These are phyloP conservation scores for Globisporangium solare DNA, from an alignment of 352 stramenopile species.

Conservation along the genomic window DNA sequence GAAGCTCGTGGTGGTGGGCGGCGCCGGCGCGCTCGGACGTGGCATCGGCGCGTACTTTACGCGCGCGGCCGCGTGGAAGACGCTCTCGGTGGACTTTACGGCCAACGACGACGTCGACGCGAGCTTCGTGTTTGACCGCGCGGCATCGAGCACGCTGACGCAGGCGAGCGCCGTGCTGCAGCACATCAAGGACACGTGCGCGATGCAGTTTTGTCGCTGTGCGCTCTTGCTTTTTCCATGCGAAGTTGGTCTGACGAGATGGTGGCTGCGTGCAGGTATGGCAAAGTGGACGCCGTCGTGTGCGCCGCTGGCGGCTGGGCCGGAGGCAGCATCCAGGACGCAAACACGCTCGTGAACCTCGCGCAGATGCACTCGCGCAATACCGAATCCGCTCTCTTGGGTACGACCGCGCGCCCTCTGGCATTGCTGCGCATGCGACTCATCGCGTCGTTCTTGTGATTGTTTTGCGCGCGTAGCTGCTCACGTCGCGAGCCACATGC, in stretches of 20 bases:
- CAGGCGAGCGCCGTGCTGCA: constrained; percentile 51
- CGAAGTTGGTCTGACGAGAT: background rate
- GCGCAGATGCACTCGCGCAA: constrained; percentile 75
- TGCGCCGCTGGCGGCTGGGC: constrained; percentile 80
- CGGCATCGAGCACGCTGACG: constrained; percentile 30
- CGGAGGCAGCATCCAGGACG: constrained; percentile 65
- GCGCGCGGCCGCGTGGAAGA: constrained; percentile 48
- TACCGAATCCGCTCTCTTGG: constrained; percentile 70
- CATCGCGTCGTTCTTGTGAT: constrained; percentile 2
- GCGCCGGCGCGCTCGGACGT: constrained; percentile 66
- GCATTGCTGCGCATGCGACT: background rate
- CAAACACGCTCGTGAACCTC: constrained; percentile 57
- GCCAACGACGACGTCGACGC: constrained; percentile 45
- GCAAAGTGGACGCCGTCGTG: constrained; percentile 69
- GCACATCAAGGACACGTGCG: constrained; percentile 42
- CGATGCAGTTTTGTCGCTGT: background rate
- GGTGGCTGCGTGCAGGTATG: constrained; percentile 31
- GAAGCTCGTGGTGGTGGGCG: constrained; percentile 73
- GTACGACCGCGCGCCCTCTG: constrained; percentile 16
- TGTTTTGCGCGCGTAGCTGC: constrained; percentile 46
- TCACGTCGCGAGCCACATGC: constrained; percentile 67
- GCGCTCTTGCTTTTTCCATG: background rate
- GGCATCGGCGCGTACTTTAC: constrained; percentile 59
- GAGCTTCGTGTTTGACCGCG: constrained; percentile 43
- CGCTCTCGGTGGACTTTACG: constrained; percentile 69